phyloP scores from a whole-genome alignment of 345 rosid species.

The Syzygium grande region DNA sequence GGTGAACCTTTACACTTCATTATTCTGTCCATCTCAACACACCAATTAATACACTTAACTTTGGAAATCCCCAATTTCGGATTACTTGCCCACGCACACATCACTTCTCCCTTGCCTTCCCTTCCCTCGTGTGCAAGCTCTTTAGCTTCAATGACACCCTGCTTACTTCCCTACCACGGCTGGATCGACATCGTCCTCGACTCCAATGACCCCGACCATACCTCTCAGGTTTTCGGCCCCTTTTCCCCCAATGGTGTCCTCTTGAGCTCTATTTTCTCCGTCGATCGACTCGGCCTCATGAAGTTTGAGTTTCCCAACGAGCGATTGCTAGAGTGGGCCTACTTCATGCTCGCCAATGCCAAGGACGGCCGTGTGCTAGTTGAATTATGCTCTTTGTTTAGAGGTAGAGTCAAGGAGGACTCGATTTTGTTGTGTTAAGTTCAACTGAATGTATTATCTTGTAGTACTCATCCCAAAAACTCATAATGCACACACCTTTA shows the following conservation, averaged over 20 bases:
- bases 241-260: conserved; percentile 52
- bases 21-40: no score
- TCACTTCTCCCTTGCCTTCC: conserved; percentile 63
- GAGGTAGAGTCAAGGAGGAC: conserved; percentile 54
- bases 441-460: conserved; percentile 46
- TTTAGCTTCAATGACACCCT: conserved; percentile 60
- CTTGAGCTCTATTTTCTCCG: conserved; percentile 48
- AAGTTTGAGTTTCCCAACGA: conserved; percentile 70
- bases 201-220: conserved; percentile 29
- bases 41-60: no score
- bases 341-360: conserved; percentile 39
- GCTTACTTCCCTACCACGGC: conserved; percentile 17
- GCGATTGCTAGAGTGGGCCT: conserved; percentile 64
- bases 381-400: conserved; percentile 53
- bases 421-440: conserved; percentile 35
- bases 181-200: conserved; percentile 53
- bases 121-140: conserved; percentile 62
- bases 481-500: no score
- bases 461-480: no score
- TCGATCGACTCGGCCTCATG: conserved; percentile 58
- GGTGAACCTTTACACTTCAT: no score
- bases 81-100: no score
- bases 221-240: conserved; percentile 39
- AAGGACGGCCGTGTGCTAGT: conserved; percentile 31
- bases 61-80: no score